A percentile compares a stretch with the other conserved stretches of the same genome.
Evolutionary conservation across 75 land plant genomes (phyloP).

Genomic region (Larix kaempferi): DNA sequence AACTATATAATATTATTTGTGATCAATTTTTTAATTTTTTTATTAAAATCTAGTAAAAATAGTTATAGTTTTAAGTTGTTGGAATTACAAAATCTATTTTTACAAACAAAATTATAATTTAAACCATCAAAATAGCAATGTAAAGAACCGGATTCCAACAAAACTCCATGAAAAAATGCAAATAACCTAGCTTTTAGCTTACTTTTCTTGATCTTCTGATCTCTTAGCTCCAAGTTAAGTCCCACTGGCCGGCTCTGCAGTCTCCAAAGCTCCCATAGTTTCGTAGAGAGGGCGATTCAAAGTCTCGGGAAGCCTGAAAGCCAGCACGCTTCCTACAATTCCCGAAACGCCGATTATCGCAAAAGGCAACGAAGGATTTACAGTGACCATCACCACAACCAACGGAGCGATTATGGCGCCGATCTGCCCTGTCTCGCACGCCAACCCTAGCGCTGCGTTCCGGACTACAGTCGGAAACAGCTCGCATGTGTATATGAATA

Average conservation of each 20-base stretch:
- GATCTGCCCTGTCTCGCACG: constrained; percentile 65
- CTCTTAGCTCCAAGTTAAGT: too few relatives aligned
- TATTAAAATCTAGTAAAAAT: too few relatives aligned
- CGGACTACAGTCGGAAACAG: constrained; percentile 95
- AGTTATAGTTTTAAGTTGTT: too few relatives aligned
- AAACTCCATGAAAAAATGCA: too few relatives aligned
- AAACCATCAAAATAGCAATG: too few relatives aligned
- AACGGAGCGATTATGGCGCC: constrained; percentile 84
- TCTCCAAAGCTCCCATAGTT: constrained; percentile 77
- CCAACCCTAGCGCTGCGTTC: constrained; percentile 82
- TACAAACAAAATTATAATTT: too few relatives aligned
- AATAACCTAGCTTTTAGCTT: too few relatives aligned
- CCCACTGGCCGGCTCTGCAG: constrained; percentile 9
- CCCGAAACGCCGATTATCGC: constrained; percentile 61
- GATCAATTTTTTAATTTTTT: too few relatives aligned
- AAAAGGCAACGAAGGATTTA: constrained; percentile 41
- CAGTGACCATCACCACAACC: constrained; percentile 64
- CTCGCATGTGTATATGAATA: constrained; percentile 85
- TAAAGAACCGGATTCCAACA: too few relatives aligned
- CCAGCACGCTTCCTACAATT: constrained; percentile 54
- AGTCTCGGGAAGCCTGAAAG: constrained; percentile 78
- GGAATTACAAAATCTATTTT: too few relatives aligned
- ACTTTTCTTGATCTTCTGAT: too few relatives aligned
- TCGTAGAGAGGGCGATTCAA: constrained; percentile 65
- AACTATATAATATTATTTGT: too few relatives aligned